Conservation (phyloP, 2,329 filamentous ascomycete genomes). For the Fusarium albidum region DNA sequence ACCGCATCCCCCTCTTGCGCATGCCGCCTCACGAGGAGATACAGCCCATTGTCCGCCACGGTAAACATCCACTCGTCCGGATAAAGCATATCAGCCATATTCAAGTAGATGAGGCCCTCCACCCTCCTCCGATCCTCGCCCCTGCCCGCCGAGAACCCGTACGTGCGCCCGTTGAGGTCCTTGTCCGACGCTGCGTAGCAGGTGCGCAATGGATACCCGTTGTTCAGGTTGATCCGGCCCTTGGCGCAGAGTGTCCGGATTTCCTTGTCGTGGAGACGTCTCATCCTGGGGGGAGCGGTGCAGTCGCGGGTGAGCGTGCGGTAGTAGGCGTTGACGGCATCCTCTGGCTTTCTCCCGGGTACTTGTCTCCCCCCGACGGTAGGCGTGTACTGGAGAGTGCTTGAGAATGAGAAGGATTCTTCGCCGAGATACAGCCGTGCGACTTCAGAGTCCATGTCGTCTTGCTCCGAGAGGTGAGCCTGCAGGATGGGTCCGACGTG, state of each 20-base stretch:
- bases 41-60: constrained; percentile 5
- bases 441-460: not conserved
- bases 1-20: constrained; percentile 11
- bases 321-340: constrained; percentile 11
- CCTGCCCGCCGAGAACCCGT: too few relatives aligned
- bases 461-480: rapidly evolving
- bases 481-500: not conserved
- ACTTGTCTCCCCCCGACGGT: not conserved
- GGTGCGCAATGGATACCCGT: not conserved
- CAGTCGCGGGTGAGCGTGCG: constrained; percentile 18
- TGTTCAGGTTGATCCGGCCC: not conserved
- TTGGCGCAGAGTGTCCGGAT: not conserved
- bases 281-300: constrained; percentile 8
- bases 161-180: not conserved
- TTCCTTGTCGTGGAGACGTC: not conserved
- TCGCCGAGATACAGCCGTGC: not conserved
- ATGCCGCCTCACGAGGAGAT: not conserved
- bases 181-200: not conserved
- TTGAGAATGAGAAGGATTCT: not conserved
- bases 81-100: not conserved
- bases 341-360: constrained; percentile 1
- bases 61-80: not conserved
- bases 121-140: too few relatives aligned
- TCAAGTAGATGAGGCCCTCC: too few relatives aligned
- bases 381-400: not conserved